Evolutionary conservation across 306 rosid genomes (phyloP), one percentile per base, ranked within the genome.

Genomic region (Gillenia trifoliata): DNA sequence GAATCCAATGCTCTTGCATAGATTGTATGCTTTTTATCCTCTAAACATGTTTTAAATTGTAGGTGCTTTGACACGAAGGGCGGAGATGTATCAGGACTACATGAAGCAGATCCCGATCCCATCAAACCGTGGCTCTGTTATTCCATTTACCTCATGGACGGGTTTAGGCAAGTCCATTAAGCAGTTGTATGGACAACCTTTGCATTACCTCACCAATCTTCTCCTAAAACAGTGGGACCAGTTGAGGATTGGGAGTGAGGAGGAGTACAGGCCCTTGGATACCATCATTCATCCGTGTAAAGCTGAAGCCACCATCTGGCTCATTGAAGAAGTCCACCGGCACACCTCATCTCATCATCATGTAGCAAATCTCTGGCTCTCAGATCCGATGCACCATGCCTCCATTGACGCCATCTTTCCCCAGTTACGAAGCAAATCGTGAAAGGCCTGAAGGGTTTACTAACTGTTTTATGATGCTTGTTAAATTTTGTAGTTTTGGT

Each of bases 41-140:
- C 50, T 72, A 57, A 54, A 62, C 75, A 19, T 81, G 60, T 33
- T 77, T 71, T 25, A 5, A 43, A 29, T 19, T 19, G 56, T 87
- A 92, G 97, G 80, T 34, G 83, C 80, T 71, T 72, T 94, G 83
- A 77, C 62, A 40, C 85, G 75, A 78, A 82, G 92, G 82, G 99
- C 99, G 29, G 90, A 83, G 82, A 87, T 92, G 95, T 94, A 94
- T 89, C 99, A 90, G 78, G 95, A 87, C 6, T 92, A 87, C 89
- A 94, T 89, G 97, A 92, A 87, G 85, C 96, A 78, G 73, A 72
- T 94, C 64, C 91, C 93, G 52, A 80, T 94, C 77, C 99, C 99
- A 13, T 78, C 67, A 16, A 78, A 28, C 29, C 93, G 96, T 47
- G 99, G 97, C 50, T 87, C 98, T 47, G 75, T 90, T 22, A 88